Percentiles rank a stretch among this genome's conserved stretches.
Conservation (phyloP, 345 rosid species). For the Murraya koenigii region DNA sequence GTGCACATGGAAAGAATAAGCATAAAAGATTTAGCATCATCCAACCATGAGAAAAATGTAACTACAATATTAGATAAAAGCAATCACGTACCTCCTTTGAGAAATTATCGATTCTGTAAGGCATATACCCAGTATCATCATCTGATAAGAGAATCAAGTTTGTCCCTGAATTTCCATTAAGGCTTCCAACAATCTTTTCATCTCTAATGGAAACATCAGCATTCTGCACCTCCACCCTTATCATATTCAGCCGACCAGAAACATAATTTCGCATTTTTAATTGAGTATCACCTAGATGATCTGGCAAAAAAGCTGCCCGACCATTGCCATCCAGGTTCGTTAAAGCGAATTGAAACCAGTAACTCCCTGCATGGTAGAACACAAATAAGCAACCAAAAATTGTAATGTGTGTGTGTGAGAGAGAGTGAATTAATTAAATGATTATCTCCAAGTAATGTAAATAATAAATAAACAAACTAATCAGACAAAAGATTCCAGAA, state of each 20-base stretch:
- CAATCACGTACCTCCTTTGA: slow-evolving; percentile 77
- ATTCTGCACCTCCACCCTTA: slow-evolving; percentile 92
- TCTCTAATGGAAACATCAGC: slow-evolving; percentile 72
- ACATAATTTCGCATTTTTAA: slow-evolving; percentile 81
- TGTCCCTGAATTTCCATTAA: slow-evolving; percentile 78
- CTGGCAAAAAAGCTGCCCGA: slow-evolving; percentile 95
- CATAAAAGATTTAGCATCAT: background rate
- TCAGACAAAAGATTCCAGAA: background rate
- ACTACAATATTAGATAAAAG: background rate
- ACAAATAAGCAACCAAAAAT: background rate
- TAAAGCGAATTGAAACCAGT: slow-evolving; percentile 69
- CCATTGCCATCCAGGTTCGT: slow-evolving; percentile 99
- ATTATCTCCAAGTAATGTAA: background rate
- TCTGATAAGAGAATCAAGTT: slow-evolving; percentile 86
- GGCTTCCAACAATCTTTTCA: slow-evolving; percentile 69
- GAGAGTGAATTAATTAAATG: background rate
- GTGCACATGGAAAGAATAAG: background rate
- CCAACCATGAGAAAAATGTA: background rate
- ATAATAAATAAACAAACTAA: background rate
- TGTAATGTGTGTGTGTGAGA: background rate
- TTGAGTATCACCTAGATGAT: slow-evolving; percentile 90
- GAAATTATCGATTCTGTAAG: slow-evolving; percentile 96
- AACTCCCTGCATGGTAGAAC: slow-evolving; percentile 60
- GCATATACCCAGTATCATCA: slow-evolving; percentile 90
- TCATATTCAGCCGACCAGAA: slow-evolving; percentile 64